Base-by-base conservation (phyloP, 2,329 filamentous ascomycete genomes). In the Aspergillus sclerotialis region DNA sequence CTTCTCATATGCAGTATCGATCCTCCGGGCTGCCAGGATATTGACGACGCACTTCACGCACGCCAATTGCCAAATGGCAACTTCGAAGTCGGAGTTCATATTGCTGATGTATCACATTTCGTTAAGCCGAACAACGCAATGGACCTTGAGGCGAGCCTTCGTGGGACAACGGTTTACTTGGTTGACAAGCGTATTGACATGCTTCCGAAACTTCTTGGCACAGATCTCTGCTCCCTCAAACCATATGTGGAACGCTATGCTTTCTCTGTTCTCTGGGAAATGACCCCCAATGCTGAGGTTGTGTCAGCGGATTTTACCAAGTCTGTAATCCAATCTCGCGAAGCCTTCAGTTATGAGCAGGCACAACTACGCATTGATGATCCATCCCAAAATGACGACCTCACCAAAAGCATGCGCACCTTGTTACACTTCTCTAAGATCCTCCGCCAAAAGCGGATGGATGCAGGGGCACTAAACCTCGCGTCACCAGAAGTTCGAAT, bases 141-240 rank as follows among this genome's bases (percentile, higher is more conserved):
- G 92, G 93, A 98, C 58, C 77, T 80, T 30, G 92, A 98, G 65
- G 92, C 92, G 3, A 92, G 87, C 55, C 78, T 94, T 53, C 82
- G 92, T 51, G 92, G 92, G 42, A 96, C 92, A 4, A 96, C 90
- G 0, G 92, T 98, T 17, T 98, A 98, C 58, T 72, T 98, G 11
- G 92, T 98, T 3, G 92, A 98, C 64, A 98, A 98, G 72, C 88
- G 92, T 51, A 98, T 98, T 52, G 93, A 98, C 69, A 98, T 98
- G 93, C 74, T 98, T 60, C 93, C 93, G 1, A 89, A 88, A 74
- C 80, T 98, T 19, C 80, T 98, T 9, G 92, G 92, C 38, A 98
- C 92, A 1, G 89, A 98, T 53, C 72, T 98, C 1, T 98, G 92
- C 66, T 98, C 92, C 0, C 70, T 98, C 13, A 96, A 96, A 61